phyloP scores from a whole-genome alignment of 495 filamentous ascomycete species.

The Clavariopsis aquatica region DNA sequence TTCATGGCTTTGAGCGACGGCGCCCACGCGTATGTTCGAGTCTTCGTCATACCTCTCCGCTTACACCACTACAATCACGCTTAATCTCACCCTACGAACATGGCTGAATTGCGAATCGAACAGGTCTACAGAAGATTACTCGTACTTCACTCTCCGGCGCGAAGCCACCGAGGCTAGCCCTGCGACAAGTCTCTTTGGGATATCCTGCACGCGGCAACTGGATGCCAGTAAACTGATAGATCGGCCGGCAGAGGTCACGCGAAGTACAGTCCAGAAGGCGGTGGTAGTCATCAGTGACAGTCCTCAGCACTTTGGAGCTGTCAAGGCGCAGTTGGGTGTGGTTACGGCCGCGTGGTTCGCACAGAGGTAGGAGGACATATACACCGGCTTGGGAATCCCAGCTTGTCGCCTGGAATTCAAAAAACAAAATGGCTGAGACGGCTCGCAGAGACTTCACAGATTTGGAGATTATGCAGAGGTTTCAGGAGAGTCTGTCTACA shows the following conservation, averaged over 20 bases:
- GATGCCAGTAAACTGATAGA: slow-evolving; percentile 74
- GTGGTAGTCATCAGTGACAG: slow-evolving; percentile 95
- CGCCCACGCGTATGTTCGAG: slow-evolving; percentile 75
- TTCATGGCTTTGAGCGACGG: slow-evolving; percentile 99
- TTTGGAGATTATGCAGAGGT: slow-evolving; percentile 74
- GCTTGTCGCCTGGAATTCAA: not conserved
- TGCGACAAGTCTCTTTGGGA: slow-evolving; percentile 91
- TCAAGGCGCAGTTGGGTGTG: slow-evolving; percentile 77
- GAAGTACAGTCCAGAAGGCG: slow-evolving; percentile 95
- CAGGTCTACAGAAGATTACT: slow-evolving; percentile 90
- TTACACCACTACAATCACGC: not conserved
- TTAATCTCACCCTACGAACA: not conserved
- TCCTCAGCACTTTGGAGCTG: slow-evolving; percentile 58
- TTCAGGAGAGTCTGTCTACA: slow-evolving; percentile 81
- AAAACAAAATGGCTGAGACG: slow-evolving; percentile 2
- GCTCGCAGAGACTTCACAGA: slow-evolving; percentile 67
- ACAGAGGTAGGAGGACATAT: slow-evolving; percentile 69
- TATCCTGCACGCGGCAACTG: slow-evolving; percentile 90
- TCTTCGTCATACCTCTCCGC: slow-evolving; percentile 2
- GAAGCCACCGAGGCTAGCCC: slow-evolving; percentile 58
- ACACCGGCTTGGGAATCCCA: not conserved
- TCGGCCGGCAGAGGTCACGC: slow-evolving; percentile 83
- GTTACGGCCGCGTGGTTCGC: slow-evolving; percentile 97
- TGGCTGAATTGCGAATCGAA: slow-evolving; percentile 18
- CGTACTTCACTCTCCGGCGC: slow-evolving; percentile 90